Base-by-base conservation (phyloP, 1,284 basidiomycete genomes). In the Coriolopsis trogii region DNA sequence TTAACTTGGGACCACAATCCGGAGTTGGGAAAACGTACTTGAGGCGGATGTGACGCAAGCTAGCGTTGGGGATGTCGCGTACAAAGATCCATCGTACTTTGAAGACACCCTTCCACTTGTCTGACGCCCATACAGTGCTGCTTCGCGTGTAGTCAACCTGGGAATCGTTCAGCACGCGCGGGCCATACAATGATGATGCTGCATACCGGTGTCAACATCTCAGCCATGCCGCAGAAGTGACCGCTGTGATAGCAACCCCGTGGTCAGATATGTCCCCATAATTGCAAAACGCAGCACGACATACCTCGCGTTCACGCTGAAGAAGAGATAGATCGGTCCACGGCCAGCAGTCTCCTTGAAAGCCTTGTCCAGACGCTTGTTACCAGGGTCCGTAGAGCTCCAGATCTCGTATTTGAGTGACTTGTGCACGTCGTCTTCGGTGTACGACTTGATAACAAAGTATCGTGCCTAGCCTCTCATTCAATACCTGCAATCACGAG, bases 81-180 rank as follows among this genome's bases (percentile, higher is more conserved):
- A 98, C 93, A 67, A 93, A 97, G 62, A 96, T 88, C 95, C 95
- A 98, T 53, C 87, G 82, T 46, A 96, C 91, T 72, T 93, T 93
- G 78, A 96, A 95, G 46, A 95, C 92, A 20, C 95, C 95, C 72
- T 98, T 97, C 95, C 95, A 98, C 70, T 98, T 98, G 73, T 97
- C 93, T 31, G 94, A 95, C 0, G 94, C 93, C 95, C 95, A 98
- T 8, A 98, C 95, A 2, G 89, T 96, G 56, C 89, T 92, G 69
- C 87, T 92, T 46, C 87, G 80, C 7, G 89, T 88, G 67, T 93
- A 91, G 65, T 93, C 90, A 23, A 92, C 87, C 80, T 87, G 44
- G 7, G 16, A 12, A 25, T 20, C 40, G 16, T 21, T 48, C 36
- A 30, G 28, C 41, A 23, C 8, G 46, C 55, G 36, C n/a, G 16